Base-by-base conservation (phyloP, 2,329 filamentous ascomycete species). In the Alternaria arborescens region DNA sequence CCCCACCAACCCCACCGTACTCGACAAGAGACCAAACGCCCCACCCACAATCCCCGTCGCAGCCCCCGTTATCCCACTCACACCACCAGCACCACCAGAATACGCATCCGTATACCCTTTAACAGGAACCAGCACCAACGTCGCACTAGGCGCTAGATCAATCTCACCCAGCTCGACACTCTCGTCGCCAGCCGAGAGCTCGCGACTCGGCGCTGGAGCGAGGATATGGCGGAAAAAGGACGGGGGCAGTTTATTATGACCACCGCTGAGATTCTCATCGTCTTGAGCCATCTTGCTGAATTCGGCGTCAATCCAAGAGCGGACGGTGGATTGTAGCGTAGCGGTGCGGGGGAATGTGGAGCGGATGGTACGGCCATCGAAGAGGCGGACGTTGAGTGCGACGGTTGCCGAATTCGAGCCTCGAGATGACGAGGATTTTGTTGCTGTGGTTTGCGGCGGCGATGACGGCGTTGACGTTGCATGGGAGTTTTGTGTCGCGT, bases 211-310 rank as follows among this genome's bases (percentile, higher is more conserved):
- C 20, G 88, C 81, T 0, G 94, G 94, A 0, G 91, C 89, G 3
- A 96, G 84, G 36, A 97, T 89, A 48, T 96, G 88, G 73, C 93
- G 93, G 80, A 98, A 94, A 12, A 86, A 90, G 77, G 93, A 98
- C 0, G 93, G 91, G 12, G 83, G 72, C 11, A 73, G 66, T 68
- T 63, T 44, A 68, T 65, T 26, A 8, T 24, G 22, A 22, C 24
- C 24, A 26, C 24, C 24, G 24, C 24, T 26, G 1, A 30, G 4
- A 12, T 69, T 67, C 26, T 67, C 60, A 22, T 72, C 70, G 30
- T 67, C 63, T 32, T 71, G 62, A 10, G 69, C 60, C 5, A 68
- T 66, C 7, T 71, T 67, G 1, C 61, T 55, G n/a, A 76, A 73
- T 38, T 77, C 71, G 2, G 60, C 51, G 55, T 94, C 91, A 8